These are phyloP conservation scores for Sequoiadendron giganteum DNA, from an alignment of 75 land plant genomes.

Conservation along the genomic window DNA sequence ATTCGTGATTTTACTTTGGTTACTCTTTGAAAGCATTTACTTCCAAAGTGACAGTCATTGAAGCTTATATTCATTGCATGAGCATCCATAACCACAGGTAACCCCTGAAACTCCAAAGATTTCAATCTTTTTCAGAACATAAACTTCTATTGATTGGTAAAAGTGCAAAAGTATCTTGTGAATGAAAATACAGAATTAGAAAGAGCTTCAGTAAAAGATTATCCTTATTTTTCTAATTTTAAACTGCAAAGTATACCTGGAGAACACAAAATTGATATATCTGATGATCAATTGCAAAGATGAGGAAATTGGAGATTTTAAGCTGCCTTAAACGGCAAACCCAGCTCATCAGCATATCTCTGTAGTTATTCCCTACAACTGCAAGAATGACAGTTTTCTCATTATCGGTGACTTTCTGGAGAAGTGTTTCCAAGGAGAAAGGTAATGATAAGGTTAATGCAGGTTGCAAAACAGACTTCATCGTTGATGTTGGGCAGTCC, in stretches of 20 bases:
- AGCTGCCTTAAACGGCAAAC: constrained; percentile 73
- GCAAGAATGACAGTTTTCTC: constrained; percentile 71
- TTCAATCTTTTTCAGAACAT: constrained; percentile 8
- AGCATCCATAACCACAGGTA: constrained; percentile 68
- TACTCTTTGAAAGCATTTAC: constrained; percentile 82
- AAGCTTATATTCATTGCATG: constrained; percentile 68
- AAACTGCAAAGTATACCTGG: constrained; percentile 46
- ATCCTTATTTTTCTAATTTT: background rate
- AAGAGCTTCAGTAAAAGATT: background rate
- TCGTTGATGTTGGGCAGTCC: constrained; percentile 13
- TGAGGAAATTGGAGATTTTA: constrained; percentile 57
- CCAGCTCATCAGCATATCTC: constrained; percentile 97
- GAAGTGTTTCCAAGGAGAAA: constrained; percentile 62
- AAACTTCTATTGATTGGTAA: background rate
- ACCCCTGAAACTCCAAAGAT: constrained; percentile 57
- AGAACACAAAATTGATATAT: constrained; percentile 61
- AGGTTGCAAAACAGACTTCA: constrained; percentile 4
- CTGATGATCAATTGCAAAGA: constrained; percentile 79
- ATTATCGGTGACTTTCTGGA: constrained; percentile 48
- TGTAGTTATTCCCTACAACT: constrained; percentile 83
- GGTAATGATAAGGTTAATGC: constrained; percentile 31
- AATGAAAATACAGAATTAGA: background rate
- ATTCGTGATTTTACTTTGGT: constrained; percentile 91
- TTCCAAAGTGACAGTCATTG: constrained; percentile 95
- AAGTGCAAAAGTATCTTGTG: background rate